These are phyloP conservation scores for Forsythia suspensa DNA, from an alignment of 257 asterid species.

Conservation along the genomic window DNA sequence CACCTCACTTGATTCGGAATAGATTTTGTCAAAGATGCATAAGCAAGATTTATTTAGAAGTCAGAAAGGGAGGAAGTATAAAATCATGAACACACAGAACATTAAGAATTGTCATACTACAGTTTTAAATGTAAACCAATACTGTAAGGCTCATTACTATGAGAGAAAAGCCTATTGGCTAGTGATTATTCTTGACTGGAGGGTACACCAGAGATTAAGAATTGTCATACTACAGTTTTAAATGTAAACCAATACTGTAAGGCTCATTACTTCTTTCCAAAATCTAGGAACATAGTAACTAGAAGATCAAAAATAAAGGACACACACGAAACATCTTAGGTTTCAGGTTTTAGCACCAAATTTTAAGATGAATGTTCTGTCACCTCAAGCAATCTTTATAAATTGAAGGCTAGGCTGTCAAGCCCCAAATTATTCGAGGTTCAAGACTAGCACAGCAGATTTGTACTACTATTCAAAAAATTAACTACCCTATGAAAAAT, in stretches of 20 bases:
- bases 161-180: too few species aligned
- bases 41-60: not conserved
- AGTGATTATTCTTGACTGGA: too few species aligned
- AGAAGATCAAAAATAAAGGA: not conserved
- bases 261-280: not conserved
- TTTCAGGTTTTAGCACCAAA: constrained; percentile 5
- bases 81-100: not conserved
- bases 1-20: not conserved
- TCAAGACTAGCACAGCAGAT: constrained; percentile 3
- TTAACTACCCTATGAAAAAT: not conserved
- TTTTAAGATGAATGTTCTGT: not conserved
- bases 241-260: not conserved
- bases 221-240: not conserved
- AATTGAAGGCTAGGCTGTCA: constrained; percentile 1
- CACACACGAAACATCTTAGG: constrained; percentile 2
- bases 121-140: not conserved
- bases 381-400: not conserved
- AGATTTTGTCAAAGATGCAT: not conserved
- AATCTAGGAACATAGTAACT: not conserved
- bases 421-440: not conserved
- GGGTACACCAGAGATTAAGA: not conserved
- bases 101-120: not conserved
- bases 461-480: not conserved
- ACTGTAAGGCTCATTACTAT: not conserved
- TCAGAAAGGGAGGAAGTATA: not conserved